Percentiles rank a stretch among this genome's conserved stretches.
These are phyloP conservation scores for Isoetes taiwanensis DNA, from an alignment of 75 land plant genomes.

Conservation along the genomic window DNA sequence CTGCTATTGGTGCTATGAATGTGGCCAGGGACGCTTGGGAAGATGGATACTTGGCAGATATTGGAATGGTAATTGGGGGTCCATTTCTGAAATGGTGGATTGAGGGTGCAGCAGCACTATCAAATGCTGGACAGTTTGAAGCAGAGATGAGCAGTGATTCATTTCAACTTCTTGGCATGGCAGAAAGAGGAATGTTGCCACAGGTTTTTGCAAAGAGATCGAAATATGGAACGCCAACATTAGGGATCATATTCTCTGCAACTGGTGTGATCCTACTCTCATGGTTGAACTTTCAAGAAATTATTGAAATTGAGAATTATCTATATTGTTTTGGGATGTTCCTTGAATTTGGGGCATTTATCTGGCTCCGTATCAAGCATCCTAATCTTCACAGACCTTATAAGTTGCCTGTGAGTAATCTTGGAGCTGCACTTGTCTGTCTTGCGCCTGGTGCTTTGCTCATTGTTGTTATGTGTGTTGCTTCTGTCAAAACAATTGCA, in stretches of 20 bases:
- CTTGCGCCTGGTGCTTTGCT: not conserved
- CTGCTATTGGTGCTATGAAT: not conserved
- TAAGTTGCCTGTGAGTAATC: not conserved
- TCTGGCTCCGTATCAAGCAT: not conserved
- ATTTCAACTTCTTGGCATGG: slow-evolving; percentile 5
- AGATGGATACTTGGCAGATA: not conserved
- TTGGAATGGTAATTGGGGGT: not conserved
- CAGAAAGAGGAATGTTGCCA: not conserved
- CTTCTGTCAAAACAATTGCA: not conserved
- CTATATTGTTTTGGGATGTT: slow-evolving; percentile 6
- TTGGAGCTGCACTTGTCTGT: not conserved
- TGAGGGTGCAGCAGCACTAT: not conserved
- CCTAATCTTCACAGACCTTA: slow-evolving; percentile 1
- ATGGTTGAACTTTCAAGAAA: not conserved
- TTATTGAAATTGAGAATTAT: not conserved
- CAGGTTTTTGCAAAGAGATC: not conserved
- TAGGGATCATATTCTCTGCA: not conserved
- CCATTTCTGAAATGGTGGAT: not conserved
- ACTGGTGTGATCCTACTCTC: not conserved
- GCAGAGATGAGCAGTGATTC: slow-evolving; percentile 11
- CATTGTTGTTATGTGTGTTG: not conserved
- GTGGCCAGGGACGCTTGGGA: not conserved
- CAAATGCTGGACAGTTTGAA: not conserved
- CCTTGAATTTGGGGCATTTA: slow-evolving; percentile 5
- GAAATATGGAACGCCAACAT: not conserved